A percentile compares a stretch with the other conserved stretches of the same genome.
Evolutionary conservation across 2,329 filamentous ascomycete species (phyloP).

Genomic region (Penicillium olsonii): DNA sequence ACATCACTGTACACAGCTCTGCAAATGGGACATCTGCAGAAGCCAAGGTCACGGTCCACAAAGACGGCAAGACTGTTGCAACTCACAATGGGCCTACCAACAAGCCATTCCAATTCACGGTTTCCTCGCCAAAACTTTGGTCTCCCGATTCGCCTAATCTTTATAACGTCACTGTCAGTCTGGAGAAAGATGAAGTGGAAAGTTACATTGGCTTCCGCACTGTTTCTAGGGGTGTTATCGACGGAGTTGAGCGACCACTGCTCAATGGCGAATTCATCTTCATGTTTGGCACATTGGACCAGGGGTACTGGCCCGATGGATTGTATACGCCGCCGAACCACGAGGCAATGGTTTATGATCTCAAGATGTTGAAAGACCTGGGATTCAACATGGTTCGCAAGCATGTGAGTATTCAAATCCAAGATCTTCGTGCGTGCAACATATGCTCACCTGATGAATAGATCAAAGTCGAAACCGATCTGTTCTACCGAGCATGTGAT

Average conservation of each 20-base stretch:
- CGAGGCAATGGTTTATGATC: conserved; percentile 68
- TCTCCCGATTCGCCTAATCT: conserved; percentile 63
- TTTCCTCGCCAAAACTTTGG: conserved; percentile 62
- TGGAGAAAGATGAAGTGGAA: conserved; percentile 55
- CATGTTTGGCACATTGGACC: conserved; percentile 68
- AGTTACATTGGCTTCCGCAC: conserved; percentile 73
- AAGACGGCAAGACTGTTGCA: conserved; percentile 45
- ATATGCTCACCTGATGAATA: conserved; percentile 15
- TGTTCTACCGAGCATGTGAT: conserved; percentile 70
- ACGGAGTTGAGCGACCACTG: conserved; percentile 62
- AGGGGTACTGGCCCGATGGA: conserved; percentile 72
- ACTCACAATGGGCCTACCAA: conserved; percentile 51
- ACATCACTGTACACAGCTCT: conserved; percentile 56
- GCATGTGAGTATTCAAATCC: conserved; percentile 53
- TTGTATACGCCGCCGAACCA: conserved; percentile 65
- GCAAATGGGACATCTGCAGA: conserved; percentile 31
- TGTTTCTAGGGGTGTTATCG: conserved; percentile 56
- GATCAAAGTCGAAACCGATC: conserved; percentile 68
- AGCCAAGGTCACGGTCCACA: conserved; percentile 43
- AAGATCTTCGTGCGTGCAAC: background rate
- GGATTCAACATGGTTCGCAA: conserved; percentile 73
- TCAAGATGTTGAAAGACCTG: conserved; percentile 63
- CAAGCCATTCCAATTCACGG: conserved; percentile 55
- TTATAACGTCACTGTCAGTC: conserved; percentile 63
- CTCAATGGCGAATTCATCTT: conserved; percentile 71